Evolutionary conservation across 345 rosid genomes (phyloP), one percentile per base, ranked within the genome.

Genomic region (Populus pruinosa): DNA sequence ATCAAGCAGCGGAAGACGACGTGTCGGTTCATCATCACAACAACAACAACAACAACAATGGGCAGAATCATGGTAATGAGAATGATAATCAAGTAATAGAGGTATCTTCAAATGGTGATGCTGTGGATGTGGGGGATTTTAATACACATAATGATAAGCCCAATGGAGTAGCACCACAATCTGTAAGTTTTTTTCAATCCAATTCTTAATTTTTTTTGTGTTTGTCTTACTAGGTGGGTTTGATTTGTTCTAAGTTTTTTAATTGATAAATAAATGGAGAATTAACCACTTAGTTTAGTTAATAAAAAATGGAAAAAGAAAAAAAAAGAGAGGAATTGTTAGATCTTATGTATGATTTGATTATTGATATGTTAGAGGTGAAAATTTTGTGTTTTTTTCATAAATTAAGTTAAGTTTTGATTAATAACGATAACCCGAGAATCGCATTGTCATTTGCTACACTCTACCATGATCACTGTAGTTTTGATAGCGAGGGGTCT

Each of bases 161-260:
- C 72, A 80, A 80, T 79, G 91, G 81, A 61, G 59, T 31, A 17
- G 85, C 59, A 53, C 10, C 23, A 6, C n/a, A 73, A 70, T 29
- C 55, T 76, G 90, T 87, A 81, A 86, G 93, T 82, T 29, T 55
- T 66, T 8, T 55, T 43, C 25, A 70, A 67, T 71, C 67, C 21
- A 61, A 53, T 53, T 53, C 0, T 6, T 44, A 14, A 55, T 44
- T 1, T 0, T 64, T 35, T 27, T 20, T 29, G 10, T 49, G 18
- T 23, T 76, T 41, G 17, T 67, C 59, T 80, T 39, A 39, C 55
- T 43, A 43, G 12, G 23, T 53, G 59, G 59, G 59, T 18, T 53
- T 20, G 59, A 53, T 53, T 53, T 20, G 23, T 53, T 53, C 59
- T 20, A 20, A 43, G 23, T 53, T 20, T 2, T 20, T 53, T 18